phyloP scores from a whole-genome alignment of 331 rosid species.

The Quercus phellos region DNA sequence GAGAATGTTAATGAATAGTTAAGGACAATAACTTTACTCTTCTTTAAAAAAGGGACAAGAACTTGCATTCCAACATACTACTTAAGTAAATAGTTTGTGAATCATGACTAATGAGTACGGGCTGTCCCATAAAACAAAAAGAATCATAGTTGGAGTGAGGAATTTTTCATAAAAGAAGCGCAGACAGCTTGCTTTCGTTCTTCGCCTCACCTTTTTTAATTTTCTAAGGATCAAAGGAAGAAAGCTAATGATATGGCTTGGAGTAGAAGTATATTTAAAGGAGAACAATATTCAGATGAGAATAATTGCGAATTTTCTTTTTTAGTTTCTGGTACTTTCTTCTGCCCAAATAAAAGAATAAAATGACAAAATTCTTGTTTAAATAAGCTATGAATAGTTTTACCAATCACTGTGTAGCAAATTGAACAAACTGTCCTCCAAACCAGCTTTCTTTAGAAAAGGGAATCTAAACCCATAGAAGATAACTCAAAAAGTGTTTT shows the following conservation, averaged over 20 bases:
- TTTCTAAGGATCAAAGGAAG: not conserved
- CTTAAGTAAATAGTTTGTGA: not conserved
- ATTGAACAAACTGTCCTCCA: no score
- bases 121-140: not conserved
- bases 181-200: slow-evolving; percentile 1
- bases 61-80: no score
- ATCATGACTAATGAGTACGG: not conserved
- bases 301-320: not conserved
- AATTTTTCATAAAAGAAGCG: not conserved
- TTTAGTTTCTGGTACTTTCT: no score
- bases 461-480: no score
- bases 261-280: not conserved
- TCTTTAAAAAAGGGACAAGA: no score
- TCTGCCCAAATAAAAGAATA: no score
- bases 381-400: no score
- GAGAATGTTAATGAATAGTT: no score
- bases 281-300: not conserved
- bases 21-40: no score
- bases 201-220: not conserved
- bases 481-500: fast-evolving
- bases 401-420: no score
- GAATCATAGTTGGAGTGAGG: not conserved
- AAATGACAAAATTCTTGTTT: no score
- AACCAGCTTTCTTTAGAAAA: no score
- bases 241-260: not conserved